Evolutionary conservation across 2,329 filamentous ascomycete species (phyloP), one percentile per base, ranked within the genome.

Genomic region (Penicillium sp.): DNA sequence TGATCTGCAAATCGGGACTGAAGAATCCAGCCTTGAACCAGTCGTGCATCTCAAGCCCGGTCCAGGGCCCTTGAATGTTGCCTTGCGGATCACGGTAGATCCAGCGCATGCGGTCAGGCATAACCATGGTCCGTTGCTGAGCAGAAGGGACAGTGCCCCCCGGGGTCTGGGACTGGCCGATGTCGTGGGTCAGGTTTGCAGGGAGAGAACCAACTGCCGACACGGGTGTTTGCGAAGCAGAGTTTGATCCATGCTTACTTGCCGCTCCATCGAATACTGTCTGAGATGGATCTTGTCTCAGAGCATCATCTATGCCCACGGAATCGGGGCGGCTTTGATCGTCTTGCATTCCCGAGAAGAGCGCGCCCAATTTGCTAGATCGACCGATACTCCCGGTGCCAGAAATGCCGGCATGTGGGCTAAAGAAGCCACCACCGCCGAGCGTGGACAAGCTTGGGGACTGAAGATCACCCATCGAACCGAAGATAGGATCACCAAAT

Each of bases 1-100:
- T 96, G 26, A 98, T 93, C 35, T 94, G 82, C 16, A 98, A 77
- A 59, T 98, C 91, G 0, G 91, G 85, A 0, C 89, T 95, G 70
- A 98, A 98, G 73, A 97, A 98, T 37, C 91, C 90, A 29, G 90
- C 91, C 68, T 97, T 97, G 72, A 97, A 98, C 93, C 93, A 98
- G 61, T 98, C 94, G 58, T 98, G 94, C 93, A 98, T 98, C 69
- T 98, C 93, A 40, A 98, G 74, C 1, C 93, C 93, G 31, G 89
- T 96, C 71, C 93, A 98, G 0, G 93, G 93, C 0, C 93, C 93
- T 65, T 98, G 93, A 5, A 89, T 85, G 52, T 88, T 86, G 18
- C 89, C 89, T 64, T 95, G 88, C 4, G 93, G 93, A 65, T 98
- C 93, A 42, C 94, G 84, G 65, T 98, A 98, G 14, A 96, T 91